These are phyloP conservation scores for Backusella macrospora DNA, from an alignment of 192 early-diverging fungal species.

Conservation along the genomic window DNA sequence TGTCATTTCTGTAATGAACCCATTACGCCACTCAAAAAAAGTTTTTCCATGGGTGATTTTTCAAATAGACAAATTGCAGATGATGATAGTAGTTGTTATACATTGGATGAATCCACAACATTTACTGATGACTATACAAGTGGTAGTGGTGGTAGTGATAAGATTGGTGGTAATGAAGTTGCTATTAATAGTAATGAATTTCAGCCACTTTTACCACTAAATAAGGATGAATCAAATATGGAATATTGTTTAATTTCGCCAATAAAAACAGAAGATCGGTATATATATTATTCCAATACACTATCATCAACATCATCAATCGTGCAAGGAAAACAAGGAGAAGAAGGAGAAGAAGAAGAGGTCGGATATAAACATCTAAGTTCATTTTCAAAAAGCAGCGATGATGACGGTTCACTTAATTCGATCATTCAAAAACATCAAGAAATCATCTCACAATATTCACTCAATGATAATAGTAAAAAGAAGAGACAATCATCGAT, in stretches of 20 bases:
- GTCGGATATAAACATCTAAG: neutral
- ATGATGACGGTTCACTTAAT: neutral
- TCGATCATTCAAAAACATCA: conserved; percentile 7
- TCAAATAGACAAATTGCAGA: neutral
- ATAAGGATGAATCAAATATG: neutral
- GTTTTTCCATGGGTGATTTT: conserved; percentile 5
- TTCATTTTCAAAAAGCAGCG: neutral
- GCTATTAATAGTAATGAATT: neutral
- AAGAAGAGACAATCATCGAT: neutral
- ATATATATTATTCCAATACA: too few species aligned
- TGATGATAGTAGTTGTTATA: neutral
- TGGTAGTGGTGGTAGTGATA: too few species aligned
- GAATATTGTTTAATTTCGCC: neutral
- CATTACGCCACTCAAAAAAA: conserved; percentile 8
- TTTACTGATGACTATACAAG: too few species aligned
- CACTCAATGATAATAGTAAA: neutral
- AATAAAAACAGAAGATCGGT: neutral
- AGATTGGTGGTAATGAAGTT: too few species aligned
- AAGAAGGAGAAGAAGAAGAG: neutral
- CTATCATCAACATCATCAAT: too few species aligned
- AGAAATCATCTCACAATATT: neutral
- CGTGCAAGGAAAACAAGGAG: too few species aligned
- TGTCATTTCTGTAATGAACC: conserved; percentile 2
- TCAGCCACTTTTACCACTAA: neutral
- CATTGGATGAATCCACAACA: neutral